phyloP scores from a whole-genome alignment of 2,329 filamentous ascomycete genomes.

The Neonectria neomacrospora region DNA sequence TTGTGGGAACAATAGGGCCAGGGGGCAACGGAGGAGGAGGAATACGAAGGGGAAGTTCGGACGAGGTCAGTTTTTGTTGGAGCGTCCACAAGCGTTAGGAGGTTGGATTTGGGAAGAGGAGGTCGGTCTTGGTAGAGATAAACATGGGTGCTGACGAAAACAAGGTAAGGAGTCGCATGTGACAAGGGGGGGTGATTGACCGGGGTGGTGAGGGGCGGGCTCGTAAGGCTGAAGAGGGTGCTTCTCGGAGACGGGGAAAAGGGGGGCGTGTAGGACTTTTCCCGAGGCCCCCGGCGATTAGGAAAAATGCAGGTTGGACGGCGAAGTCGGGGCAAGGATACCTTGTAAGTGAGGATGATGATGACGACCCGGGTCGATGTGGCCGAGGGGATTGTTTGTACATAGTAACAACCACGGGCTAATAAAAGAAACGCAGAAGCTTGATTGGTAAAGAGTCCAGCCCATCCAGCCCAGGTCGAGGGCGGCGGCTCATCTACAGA shows the following conservation, averaged over 20 bases:
- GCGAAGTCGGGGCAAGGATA: slow-evolving; percentile 18
- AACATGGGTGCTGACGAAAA: slow-evolving; percentile 28
- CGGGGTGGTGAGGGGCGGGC: slow-evolving; percentile 35
- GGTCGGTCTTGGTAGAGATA: slow-evolving; percentile 7
- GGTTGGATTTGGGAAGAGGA: slow-evolving; percentile 4
- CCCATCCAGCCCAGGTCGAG: too few relatives aligned
- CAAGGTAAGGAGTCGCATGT: slow-evolving; percentile 21
- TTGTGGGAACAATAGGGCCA: slow-evolving; percentile 8
- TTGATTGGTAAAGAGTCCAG: background rate
- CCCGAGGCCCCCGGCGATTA: background rate
- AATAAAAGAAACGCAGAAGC: background rate
- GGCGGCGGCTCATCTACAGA: too few relatives aligned
- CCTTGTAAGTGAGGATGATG: slow-evolving; percentile 6
- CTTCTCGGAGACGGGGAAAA: slow-evolving; percentile 5
- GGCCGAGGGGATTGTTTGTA: background rate
- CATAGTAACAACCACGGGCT: background rate
- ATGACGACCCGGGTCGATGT: background rate
- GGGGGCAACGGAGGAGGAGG: background rate
- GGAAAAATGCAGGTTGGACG: slow-evolving; percentile 18
- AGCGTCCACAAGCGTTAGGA: background rate
- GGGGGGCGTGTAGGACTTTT: slow-evolving; percentile 25
- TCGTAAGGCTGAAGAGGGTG: slow-evolving; percentile 46
- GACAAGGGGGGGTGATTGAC: slow-evolving; percentile 34
- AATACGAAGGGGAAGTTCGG: background rate
- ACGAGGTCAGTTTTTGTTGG: background rate